A percentile compares a stretch with the other conserved stretches of the same genome.
These are phyloP conservation scores for Fusarium albosuccineum DNA, from an alignment of 2,329 filamentous ascomycete genomes.

Conservation along the genomic window DNA sequence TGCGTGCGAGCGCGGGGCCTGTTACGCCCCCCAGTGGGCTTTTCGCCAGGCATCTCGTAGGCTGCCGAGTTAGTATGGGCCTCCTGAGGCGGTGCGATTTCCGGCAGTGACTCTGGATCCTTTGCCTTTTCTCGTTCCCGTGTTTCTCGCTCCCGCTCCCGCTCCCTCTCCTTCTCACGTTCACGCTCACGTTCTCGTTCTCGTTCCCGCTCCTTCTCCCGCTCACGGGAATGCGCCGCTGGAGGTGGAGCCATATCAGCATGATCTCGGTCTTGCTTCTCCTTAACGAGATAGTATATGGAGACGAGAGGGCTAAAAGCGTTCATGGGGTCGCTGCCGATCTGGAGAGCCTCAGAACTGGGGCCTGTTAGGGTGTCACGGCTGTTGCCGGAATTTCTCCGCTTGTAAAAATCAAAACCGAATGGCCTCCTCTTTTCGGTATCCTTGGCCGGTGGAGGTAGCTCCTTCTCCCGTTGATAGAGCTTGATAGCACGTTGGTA, in stretches of 20 bases:
- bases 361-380: constrained; percentile 86
- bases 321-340: constrained; percentile 89
- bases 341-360: constrained; percentile 86
- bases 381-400: constrained; percentile 89
- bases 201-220: constrained; percentile 46
- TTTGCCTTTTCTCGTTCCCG: constrained; percentile 51
- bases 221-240: constrained; percentile 56
- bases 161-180: constrained; percentile 36
- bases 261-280: constrained; percentile 88
- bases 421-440: constrained; percentile 90
- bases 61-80: constrained; percentile 88
- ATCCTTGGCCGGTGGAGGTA: constrained; percentile 68
- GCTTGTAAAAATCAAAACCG: constrained; percentile 95
- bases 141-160: constrained; percentile 36
- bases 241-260: constrained; percentile 57
- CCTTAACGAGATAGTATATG: constrained; percentile 94
- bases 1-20: constrained; percentile 91
- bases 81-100: constrained; percentile 83
- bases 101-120: constrained; percentile 70
- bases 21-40: constrained; percentile 84
- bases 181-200: constrained; percentile 45
- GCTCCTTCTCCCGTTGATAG: constrained; percentile 75
- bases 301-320: constrained; percentile 93
- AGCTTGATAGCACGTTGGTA: constrained; percentile 87
- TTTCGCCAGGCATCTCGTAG: constrained; percentile 92